A percentile compares a stretch with the other conserved stretches of the same genome.
Evolutionary conservation across 495 filamentous ascomycete genomes (phyloP).

Genomic region (Xylaria telfairii): DNA sequence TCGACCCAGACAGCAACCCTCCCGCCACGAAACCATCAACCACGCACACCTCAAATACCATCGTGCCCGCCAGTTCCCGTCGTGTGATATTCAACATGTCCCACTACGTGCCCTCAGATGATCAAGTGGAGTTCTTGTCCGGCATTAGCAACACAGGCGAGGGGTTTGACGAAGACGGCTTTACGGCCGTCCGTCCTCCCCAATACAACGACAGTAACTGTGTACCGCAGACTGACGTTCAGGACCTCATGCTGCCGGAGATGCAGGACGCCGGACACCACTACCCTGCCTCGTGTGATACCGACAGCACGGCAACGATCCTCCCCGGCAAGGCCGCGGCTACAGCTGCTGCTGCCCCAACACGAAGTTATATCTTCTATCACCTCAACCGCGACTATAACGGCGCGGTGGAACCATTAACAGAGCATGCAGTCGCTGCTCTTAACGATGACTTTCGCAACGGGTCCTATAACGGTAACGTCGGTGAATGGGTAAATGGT

Average conservation of each 20-base stretch:
- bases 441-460: slow-evolving; percentile 17
- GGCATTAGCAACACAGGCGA: not conserved
- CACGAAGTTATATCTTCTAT: not conserved
- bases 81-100: not conserved
- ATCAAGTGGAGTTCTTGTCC: not conserved
- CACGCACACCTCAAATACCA: not conserved
- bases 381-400: slow-evolving; percentile 23
- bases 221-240: slow-evolving; percentile 17
- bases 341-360: not conserved
- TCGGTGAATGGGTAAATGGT: slow-evolving; percentile 26
- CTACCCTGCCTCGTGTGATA: not conserved
- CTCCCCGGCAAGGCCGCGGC: not conserved
- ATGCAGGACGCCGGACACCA: not conserved
- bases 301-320: slow-evolving; percentile 12
- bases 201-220: slow-evolving; percentile 33
- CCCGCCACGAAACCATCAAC: not conserved
- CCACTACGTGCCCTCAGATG: slow-evolving; percentile 9
- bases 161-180: slow-evolving; percentile 19
- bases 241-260: not conserved
- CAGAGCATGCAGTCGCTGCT: slow-evolving; percentile 28
- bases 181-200: slow-evolving; percentile 27
- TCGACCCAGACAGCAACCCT: not conserved
- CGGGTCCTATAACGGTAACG: slow-evolving; percentile 15
- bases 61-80: not conserved
- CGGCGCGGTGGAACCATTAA: slow-evolving; percentile 11